Percentiles rank a stretch among this genome's conserved stretches.
phyloP scores from a whole-genome alignment of 495 filamentous ascomycete genomes.

The Coniosporium apollinis region DNA sequence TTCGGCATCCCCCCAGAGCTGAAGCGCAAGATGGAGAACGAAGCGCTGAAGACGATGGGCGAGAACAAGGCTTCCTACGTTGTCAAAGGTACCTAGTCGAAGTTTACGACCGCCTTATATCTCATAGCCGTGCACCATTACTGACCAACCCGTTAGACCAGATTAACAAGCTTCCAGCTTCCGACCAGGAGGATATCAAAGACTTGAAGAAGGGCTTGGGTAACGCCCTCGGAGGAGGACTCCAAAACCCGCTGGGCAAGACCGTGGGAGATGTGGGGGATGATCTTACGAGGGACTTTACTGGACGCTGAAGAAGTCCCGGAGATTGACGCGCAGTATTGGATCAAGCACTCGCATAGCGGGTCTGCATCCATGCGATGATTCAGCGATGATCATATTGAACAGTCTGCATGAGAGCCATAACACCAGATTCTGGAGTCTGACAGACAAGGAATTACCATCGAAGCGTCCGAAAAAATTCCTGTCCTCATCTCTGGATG shows the following conservation, averaged over 20 bases:
- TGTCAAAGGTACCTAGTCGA: too few relatives aligned
- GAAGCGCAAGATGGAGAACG: conserved; percentile 28
- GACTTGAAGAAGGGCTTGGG: conserved; percentile 19
- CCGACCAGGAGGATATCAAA: conserved; percentile 24
- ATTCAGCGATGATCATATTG: too few relatives aligned
- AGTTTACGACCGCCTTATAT: not conserved
- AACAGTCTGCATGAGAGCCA: too few relatives aligned
- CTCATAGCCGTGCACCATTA: not conserved
- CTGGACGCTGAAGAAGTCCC: conserved; percentile 6
- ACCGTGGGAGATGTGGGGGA: conserved; percentile 18
- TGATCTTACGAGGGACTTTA: conserved; percentile 11
- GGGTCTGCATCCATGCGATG: too few relatives aligned
- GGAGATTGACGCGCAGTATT: too few relatives aligned
- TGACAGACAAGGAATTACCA: too few relatives aligned
- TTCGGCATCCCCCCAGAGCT: conserved; percentile 25
- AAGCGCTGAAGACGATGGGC: conserved; percentile 33
- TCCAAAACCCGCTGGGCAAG: conserved; percentile 25
- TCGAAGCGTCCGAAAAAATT: too few relatives aligned
- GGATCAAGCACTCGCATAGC: too few relatives aligned
- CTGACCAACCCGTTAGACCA: too few relatives aligned
- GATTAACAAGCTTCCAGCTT: conserved; percentile 22
- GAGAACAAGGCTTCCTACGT: conserved; percentile 34
- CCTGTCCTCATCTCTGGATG: too few relatives aligned
- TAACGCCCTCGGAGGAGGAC: conserved; percentile 17
- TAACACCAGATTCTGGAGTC: too few relatives aligned